A percentile compares a stretch with the other conserved stretches of the same genome.
These are phyloP conservation scores for Canariomyces notabilis DNA, from an alignment of 2,329 filamentous ascomycete genomes.

Conservation along the genomic window DNA sequence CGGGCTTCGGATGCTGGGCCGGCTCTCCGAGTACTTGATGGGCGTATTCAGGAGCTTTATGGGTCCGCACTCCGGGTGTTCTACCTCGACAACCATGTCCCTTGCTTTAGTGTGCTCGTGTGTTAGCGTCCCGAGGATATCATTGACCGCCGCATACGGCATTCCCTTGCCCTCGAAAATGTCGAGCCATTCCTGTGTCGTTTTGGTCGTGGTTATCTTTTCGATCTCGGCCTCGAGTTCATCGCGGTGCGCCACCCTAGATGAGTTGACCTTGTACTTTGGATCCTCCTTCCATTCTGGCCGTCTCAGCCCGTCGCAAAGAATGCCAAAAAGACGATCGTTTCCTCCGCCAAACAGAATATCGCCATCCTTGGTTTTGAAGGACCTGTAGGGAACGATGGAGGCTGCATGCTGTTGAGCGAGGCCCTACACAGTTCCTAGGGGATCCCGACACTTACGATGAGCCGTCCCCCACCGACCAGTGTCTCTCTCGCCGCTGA, in stretches of 20 bases:
- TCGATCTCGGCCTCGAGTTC: conserved; percentile 78
- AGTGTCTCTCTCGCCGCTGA: conserved; percentile 80
- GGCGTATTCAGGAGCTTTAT: conserved; percentile 92
- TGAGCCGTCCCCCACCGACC: conserved; percentile 96
- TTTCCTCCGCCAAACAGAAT: conserved; percentile 70
- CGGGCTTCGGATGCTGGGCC: conserved; percentile 67
- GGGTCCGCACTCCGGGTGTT: conserved; percentile 76
- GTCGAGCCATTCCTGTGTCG: conserved; percentile 82
- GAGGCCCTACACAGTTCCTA: fast-evolving
- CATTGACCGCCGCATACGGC: conserved; percentile 90
- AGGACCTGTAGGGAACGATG: conserved; percentile 92
- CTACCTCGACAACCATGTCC: conserved; percentile 82
- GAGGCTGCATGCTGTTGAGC: conserved; percentile 58
- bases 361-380: conserved; percentile 66
- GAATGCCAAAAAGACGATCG: conserved; percentile 60
- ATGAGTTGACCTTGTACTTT: conserved; percentile 56
- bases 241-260: conserved; percentile 64
- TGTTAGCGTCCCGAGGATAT: conserved; percentile 76
- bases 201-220: conserved; percentile 65
- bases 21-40: conserved; percentile 84
- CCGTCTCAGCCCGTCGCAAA: conserved; percentile 55
- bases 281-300: conserved; percentile 57
- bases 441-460: conserved; percentile 50
- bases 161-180: conserved; percentile 86
- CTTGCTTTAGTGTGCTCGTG: conserved; percentile 81